Conservation (phyloP, 768 basidiomycete species). For the Psilocybe azurescens region DNA sequence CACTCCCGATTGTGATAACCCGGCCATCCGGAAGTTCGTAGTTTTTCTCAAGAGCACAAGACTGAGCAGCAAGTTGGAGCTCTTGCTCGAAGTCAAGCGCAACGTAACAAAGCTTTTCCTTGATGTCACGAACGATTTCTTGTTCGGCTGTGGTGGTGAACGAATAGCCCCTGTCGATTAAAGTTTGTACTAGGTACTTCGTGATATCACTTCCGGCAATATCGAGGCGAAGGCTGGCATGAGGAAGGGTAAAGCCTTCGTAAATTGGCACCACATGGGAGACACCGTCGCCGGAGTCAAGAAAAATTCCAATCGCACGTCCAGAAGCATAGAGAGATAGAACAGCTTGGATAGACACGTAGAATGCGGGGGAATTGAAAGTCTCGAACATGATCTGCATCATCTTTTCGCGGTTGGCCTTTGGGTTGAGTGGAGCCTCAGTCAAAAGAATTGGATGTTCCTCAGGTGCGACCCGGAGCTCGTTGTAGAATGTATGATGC, state of each 20-base stretch:
- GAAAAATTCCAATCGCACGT: slow-evolving; percentile 92
- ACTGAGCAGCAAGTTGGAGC: slow-evolving; percentile 87
- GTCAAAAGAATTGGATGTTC: slow-evolving; percentile 89
- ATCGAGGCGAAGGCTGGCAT: slow-evolving; percentile 88
- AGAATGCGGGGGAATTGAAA: slow-evolving; percentile 88
- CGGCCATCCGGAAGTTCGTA: slow-evolving; percentile 94
- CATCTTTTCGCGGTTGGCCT: slow-evolving; percentile 88
- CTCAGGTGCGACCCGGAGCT: slow-evolving; percentile 90
- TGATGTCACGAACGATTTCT: slow-evolving; percentile 96
- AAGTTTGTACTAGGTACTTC: slow-evolving; percentile 71
- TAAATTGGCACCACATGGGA: slow-evolving; percentile 97
- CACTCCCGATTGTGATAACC: slow-evolving; percentile 93
- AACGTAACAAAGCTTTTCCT: slow-evolving; percentile 96
- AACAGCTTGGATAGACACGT: slow-evolving; percentile 88
- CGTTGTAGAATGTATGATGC: slow-evolving; percentile 96
- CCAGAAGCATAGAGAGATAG: slow-evolving; percentile 92
- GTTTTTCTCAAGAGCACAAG: slow-evolving; percentile 88
- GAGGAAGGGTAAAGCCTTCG: slow-evolving; percentile 87
- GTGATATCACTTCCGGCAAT: slow-evolving; percentile 89
- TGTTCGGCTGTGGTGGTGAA: slow-evolving; percentile 94
- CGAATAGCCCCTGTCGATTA: slow-evolving; percentile 81
- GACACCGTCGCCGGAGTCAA: slow-evolving; percentile 97
- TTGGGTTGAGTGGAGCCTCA: slow-evolving; percentile 86
- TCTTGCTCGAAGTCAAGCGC: slow-evolving; percentile 95
- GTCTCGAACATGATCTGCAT: slow-evolving; percentile 95